Conservation (phyloP, 441 rosid species). For the Adansonia gregorii region DNA sequence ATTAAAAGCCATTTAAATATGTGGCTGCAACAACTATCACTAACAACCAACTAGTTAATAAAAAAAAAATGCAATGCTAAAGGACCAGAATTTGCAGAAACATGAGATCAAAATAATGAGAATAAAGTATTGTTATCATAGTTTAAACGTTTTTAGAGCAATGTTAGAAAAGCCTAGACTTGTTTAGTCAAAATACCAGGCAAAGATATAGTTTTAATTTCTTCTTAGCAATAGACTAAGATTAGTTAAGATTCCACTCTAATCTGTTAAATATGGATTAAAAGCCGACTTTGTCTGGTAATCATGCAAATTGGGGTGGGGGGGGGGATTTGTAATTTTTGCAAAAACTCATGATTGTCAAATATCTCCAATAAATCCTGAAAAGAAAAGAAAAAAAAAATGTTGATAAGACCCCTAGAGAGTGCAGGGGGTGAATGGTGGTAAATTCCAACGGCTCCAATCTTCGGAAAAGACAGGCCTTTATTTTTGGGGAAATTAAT, state of each 20-base stretch:
- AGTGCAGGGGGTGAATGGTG: neutral
- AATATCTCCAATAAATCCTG: neutral
- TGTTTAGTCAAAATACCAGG: neutral
- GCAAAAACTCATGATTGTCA: neutral
- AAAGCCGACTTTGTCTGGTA: neutral
- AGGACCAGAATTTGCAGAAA: neutral
- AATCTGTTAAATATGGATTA: neutral
- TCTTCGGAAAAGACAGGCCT: neutral
- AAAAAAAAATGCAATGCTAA: neutral
- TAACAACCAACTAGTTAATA: conserved; percentile 12
- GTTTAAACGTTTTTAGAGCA: neutral
- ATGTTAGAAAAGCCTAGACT: neutral
- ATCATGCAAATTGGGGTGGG: neutral
- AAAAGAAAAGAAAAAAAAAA: too few species aligned
- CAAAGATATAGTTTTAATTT: neutral
- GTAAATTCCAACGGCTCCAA: neutral
- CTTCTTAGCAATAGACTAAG: neutral
- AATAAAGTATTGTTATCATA: neutral
- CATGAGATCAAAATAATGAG: neutral
- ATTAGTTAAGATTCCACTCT: neutral
- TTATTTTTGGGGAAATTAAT: neutral
- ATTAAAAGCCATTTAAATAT: conserved; percentile 10
- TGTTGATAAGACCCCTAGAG: neutral
- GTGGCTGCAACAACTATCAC: neutral
- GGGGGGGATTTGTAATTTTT: neutral